Conservation (phyloP, 1,139 yeast genomes). For the Hemisphaericaspora subhashii region DNA sequence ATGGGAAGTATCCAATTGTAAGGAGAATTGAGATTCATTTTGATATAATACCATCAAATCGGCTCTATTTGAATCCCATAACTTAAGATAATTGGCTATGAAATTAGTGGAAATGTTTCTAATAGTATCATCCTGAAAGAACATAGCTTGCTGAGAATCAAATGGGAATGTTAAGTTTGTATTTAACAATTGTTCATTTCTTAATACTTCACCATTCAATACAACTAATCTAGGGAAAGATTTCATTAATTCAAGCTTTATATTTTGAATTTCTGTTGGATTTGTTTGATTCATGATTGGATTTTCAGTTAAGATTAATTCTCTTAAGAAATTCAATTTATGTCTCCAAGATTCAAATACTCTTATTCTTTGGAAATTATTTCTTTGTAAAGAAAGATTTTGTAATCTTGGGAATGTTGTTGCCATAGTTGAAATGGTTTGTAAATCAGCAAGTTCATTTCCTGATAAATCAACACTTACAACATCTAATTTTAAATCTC, state of each 20-base stretch:
- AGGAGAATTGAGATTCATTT: constrained; percentile 79
- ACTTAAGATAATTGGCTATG: constrained; percentile 66
- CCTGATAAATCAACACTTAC: constrained; percentile 76
- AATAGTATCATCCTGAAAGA: constrained; percentile 79
- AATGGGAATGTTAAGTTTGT: constrained; percentile 60
- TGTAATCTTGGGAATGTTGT: constrained; percentile 71
- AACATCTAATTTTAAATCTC: constrained; percentile 51
- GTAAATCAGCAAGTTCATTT: constrained; percentile 65
- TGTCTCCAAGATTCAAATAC: constrained; percentile 76
- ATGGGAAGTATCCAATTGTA: constrained; percentile 56
- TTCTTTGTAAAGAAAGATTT: constrained; percentile 79
- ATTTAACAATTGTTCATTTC: constrained; percentile 67
- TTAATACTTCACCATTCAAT: constrained; percentile 72
- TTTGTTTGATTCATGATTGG: constrained; percentile 52
- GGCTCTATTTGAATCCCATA: constrained; percentile 79
- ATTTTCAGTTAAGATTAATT: constrained; percentile 73
- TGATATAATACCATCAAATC: constrained; percentile 76
- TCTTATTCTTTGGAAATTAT: constrained; percentile 58
- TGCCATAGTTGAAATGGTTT: constrained; percentile 64
- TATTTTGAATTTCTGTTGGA: constrained; percentile 39
- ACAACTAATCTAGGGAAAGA: constrained; percentile 77
- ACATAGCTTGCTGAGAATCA: constrained; percentile 44
- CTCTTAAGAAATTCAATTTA: constrained; percentile 72
- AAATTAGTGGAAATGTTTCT: constrained; percentile 73
- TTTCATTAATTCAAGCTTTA: constrained; percentile 64